Base-by-base conservation (phyloP, 2,329 filamentous ascomycete species). In the Epichloe brachyelytri region DNA sequence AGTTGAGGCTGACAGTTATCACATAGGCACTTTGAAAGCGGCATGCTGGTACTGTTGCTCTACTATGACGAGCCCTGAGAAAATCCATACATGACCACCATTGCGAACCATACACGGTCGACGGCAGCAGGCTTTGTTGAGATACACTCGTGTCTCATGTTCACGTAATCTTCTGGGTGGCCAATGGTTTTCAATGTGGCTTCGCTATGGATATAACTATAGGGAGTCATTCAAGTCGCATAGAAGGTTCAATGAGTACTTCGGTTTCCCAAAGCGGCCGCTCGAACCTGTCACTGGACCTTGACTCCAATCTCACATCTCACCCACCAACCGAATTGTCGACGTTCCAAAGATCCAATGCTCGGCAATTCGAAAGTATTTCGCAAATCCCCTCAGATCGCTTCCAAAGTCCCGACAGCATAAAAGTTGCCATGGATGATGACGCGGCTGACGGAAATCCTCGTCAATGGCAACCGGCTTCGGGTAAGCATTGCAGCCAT, bases 331-430 rank as follows among this genome's bases (percentile, higher is more conserved):
- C 15, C 33, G 43, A 34, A 40, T 46, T 20, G 34, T 38, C 51
- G 17, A 36, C 37, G 14, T 34, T 10, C 43, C 12, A 43, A 43
- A 26, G 11, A 8, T 36, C 19, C 45, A 34, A 43, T 34, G 10
- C 36, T 15, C 30, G 60, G 20, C 57, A 60, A 6, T 63, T 62
- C 45, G 66, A 71, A 38, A 65, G 68, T 36, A 67, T 65, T 3
- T 63, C 67, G 4, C 71, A 71, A 53, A 4, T 12, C 30, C 17
- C 43, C 11, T 14, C 43, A 17, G 17, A 43, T 44, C 48, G 43
- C 11, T 38, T 48, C 8, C 43, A 45, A 22, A 44, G 55, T 45
- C 51, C 51, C 51, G 55, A 54, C 48, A 53, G 51, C 54, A 54
- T 53, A 51, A 53, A 54, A 46, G 55, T 51, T 53, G 50, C 54